phyloP scores from a whole-genome alignment of 2,329 filamentous ascomycete genomes.

The Alternaria atra region DNA sequence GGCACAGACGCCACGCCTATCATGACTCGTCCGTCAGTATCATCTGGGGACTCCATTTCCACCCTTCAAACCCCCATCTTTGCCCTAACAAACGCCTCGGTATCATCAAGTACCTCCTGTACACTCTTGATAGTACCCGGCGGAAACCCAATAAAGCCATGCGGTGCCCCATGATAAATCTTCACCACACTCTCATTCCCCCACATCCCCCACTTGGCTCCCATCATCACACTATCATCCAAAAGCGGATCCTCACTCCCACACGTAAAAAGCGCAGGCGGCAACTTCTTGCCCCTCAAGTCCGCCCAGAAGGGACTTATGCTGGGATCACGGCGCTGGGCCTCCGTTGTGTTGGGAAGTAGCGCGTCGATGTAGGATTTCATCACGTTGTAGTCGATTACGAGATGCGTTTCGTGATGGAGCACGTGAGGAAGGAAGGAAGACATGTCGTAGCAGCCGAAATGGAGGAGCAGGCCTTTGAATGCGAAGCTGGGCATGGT shows the following conservation, averaged over 20 bases:
- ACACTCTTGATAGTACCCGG: constrained; percentile 48
- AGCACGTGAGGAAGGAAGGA: constrained; percentile 53
- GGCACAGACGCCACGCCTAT: too few species aligned
- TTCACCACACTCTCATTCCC: constrained; percentile 62
- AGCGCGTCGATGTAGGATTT: constrained; percentile 57
- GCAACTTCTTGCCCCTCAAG: constrained; percentile 51
- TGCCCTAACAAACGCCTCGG: constrained; percentile 50
- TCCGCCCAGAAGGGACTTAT: constrained; percentile 63
- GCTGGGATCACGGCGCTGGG: constrained; percentile 55
- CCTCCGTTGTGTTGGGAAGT: constrained; percentile 53
- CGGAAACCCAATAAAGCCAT: constrained; percentile 61
- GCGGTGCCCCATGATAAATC: constrained; percentile 63
- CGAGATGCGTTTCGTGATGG: constrained; percentile 51
- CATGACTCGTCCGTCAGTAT: too few species aligned
- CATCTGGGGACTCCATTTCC: too few species aligned
- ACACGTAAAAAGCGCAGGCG: constrained; percentile 63
- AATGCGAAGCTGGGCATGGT: constrained; percentile 52
- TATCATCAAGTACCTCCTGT: constrained; percentile 52
- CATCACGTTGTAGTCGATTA: constrained; percentile 60
- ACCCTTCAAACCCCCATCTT: constrained; percentile 22
- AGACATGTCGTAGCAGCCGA: constrained; percentile 61
- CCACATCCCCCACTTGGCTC: constrained; percentile 62
- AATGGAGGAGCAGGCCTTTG: constrained; percentile 62
- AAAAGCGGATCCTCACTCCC: constrained; percentile 65
- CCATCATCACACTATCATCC: constrained; percentile 64